phyloP scores from a whole-genome alignment of 805 yeast genomes.

The Kuraishia borneana region DNA sequence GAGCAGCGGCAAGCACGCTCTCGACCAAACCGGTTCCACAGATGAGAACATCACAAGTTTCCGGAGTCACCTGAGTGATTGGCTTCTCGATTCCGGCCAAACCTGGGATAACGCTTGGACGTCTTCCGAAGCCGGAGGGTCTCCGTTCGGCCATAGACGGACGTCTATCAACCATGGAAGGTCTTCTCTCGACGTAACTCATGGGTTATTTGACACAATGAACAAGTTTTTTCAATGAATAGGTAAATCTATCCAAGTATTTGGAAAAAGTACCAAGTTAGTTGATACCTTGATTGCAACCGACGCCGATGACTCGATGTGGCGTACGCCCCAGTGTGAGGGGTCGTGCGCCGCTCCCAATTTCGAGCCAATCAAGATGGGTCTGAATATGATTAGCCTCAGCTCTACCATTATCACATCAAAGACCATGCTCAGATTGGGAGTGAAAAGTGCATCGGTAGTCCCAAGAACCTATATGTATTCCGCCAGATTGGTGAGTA shows the following conservation, averaged over 20 bases:
- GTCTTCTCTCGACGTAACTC: conserved; percentile 21
- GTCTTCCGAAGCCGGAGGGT: conserved; percentile 16
- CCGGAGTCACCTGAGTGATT: conserved; percentile 46
- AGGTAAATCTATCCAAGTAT: too few relatives aligned
- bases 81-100: conserved; percentile 75
- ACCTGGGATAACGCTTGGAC: conserved; percentile 45
- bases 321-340: too few relatives aligned
- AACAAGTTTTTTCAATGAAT: too few relatives aligned
- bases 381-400: not conserved
- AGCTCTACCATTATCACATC: too few relatives aligned
- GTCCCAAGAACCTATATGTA: too few relatives aligned
- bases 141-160: conserved; percentile 35
- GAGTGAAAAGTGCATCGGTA: too few relatives aligned
- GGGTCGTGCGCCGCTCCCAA: not conserved
- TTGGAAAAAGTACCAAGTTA: too few relatives aligned
- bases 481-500: too few relatives aligned
- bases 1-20: conserved; percentile 81
- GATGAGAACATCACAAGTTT: conserved; percentile 77
- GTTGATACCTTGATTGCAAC: too few relatives aligned
- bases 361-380: not conserved
- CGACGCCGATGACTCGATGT: too few relatives aligned
- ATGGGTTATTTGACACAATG: too few relatives aligned
- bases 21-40: conserved; percentile 91
- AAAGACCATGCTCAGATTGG: too few relatives aligned
- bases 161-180: conserved; percentile 59